Conservation (phyloP, 2,329 filamentous ascomycete genomes). For the Penicillium sp. region DNA sequence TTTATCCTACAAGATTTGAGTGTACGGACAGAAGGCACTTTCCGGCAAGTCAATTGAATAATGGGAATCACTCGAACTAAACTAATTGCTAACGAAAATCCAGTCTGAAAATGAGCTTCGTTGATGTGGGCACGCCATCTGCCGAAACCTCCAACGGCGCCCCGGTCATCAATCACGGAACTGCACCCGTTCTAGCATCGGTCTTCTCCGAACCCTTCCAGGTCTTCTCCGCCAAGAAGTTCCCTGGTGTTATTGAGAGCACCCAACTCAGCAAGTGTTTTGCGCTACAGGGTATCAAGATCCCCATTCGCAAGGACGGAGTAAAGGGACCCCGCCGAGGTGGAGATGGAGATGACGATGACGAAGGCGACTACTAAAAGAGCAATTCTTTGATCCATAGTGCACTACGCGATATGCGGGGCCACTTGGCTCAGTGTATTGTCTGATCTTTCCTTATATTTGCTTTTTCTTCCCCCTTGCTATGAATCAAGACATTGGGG, state of each 20-base stretch:
- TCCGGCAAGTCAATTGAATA: constrained; percentile 62
- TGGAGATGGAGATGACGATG: constrained; percentile 36
- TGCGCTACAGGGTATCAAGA: constrained; percentile 91
- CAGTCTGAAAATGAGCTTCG: constrained; percentile 72
- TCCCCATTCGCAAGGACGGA: constrained; percentile 89
- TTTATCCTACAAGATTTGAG: constrained; percentile 95
- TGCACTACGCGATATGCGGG: background rate
- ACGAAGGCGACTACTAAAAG: constrained; percentile 33
- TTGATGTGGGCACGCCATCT: constrained; percentile 68
- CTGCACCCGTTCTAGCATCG: constrained; percentile 77
- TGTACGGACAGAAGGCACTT: constrained; percentile 86
- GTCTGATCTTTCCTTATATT: constrained; percentile 4
- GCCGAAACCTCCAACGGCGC: constrained; percentile 41
- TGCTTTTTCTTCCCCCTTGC: constrained; percentile 14
- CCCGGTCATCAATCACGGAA: constrained; percentile 66
- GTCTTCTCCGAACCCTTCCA: constrained; percentile 87
- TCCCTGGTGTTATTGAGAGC: constrained; percentile 94
- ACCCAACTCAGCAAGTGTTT: constrained; percentile 90
- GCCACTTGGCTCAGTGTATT: background rate
- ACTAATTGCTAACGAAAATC: background rate
- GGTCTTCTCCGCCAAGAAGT: constrained; percentile 96
- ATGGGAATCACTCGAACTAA: background rate
- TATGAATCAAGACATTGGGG: constrained; percentile 22
- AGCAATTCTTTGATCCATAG: constrained; percentile 2
- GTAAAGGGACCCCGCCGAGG: constrained; percentile 44